phyloP scores from a whole-genome alignment of 352 stramenopile species.

The Globisporangium okanoganense region DNA sequence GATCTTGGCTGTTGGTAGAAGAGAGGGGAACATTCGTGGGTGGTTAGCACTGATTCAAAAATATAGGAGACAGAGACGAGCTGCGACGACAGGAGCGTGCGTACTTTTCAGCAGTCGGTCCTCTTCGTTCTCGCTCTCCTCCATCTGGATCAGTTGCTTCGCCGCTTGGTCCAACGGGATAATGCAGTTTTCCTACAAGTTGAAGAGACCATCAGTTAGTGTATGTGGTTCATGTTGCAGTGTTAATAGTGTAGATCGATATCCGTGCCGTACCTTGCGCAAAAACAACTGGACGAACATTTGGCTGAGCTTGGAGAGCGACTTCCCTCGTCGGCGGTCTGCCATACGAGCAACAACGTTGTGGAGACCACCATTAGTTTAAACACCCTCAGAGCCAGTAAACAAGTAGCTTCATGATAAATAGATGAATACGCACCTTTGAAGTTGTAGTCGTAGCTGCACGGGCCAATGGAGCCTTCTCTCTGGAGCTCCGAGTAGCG shows the following conservation, averaged over 20 bases:
- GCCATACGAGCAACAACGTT: slow-evolving; percentile 9
- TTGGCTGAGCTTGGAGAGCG: slow-evolving; percentile 90
- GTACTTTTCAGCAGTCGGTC: slow-evolving; percentile 81
- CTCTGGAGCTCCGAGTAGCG: slow-evolving; percentile 42
- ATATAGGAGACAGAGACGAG: background rate
- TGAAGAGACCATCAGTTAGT: background rate
- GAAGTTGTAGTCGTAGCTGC: slow-evolving; percentile 45
- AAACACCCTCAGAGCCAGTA: no score
- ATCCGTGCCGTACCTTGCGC: slow-evolving; percentile 40
- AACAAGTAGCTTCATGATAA: background rate
- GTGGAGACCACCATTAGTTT: background rate
- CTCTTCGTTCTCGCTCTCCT: slow-evolving; percentile 71
- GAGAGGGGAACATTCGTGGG: background rate
- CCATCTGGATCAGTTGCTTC: slow-evolving; percentile 91
- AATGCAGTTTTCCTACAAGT: slow-evolving; percentile 77
- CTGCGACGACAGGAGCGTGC: slow-evolving; percentile 7
- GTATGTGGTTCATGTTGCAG: no score
- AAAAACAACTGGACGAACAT: slow-evolving; percentile 96
- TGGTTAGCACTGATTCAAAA: background rate
- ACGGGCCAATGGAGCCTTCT: slow-evolving; percentile 15
- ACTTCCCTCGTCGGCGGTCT: slow-evolving; percentile 76
- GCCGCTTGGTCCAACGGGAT: slow-evolving; percentile 93
- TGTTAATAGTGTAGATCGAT: background rate
- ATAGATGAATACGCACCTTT: slow-evolving; percentile 39
- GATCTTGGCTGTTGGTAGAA: slow-evolving; percentile 81